Conservation (phyloP, 352 stramenopile species). For the Thalassiosira delicatula region DNA sequence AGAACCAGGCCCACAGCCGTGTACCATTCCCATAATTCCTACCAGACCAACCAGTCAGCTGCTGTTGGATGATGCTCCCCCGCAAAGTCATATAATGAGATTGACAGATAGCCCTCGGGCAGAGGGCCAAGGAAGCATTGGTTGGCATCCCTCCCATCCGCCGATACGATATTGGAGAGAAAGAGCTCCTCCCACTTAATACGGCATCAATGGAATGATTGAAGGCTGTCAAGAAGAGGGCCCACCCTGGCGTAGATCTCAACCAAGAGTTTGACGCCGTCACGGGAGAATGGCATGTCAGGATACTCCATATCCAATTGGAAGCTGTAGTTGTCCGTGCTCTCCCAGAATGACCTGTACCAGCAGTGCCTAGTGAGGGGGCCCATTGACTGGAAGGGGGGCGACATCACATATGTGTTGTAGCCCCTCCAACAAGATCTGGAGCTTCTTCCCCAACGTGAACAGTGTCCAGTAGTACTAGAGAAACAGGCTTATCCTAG, state of each 20-base stretch:
- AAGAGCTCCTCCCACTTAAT: background rate
- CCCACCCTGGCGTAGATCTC: background rate
- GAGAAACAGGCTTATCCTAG: conserved; percentile 11
- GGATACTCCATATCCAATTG: conserved; percentile 21
- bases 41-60: background rate
- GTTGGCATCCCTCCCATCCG: background rate
- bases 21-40: background rate
- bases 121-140: background rate
- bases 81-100: background rate
- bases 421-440: background rate
- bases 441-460: conserved; percentile 1
- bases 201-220: background rate
- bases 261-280: conserved; percentile 10
- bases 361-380: conserved; percentile 14
- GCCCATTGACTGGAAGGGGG: background rate
- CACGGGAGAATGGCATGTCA: background rate
- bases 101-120: background rate
- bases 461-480: conserved; percentile 8
- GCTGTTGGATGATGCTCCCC: background rate
- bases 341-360: conserved; percentile 26
- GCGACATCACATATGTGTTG: background rate
- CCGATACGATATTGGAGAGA: background rate
- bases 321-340: background rate
- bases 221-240: background rate
- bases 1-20: background rate